Conservation (phyloP, 1,139 yeast species). For the Candida mesenterica region DNA sequence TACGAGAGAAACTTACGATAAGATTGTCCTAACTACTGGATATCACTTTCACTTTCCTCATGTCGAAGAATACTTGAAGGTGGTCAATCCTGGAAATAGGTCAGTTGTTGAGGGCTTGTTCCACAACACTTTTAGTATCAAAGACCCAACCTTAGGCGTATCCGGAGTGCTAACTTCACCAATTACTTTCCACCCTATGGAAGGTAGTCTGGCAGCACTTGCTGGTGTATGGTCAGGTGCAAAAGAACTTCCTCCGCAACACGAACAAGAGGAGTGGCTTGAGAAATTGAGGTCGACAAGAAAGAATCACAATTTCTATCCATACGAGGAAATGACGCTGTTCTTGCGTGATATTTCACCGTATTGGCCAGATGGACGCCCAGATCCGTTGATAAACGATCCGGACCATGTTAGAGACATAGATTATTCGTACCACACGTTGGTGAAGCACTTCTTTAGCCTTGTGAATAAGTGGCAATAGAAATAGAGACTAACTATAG, state of each 20-base stretch:
- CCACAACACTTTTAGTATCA: constrained; percentile 36
- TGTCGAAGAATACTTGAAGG: constrained; percentile 21
- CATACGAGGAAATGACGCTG: too few relatives aligned
- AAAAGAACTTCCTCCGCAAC: constrained; percentile 23
- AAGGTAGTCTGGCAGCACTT: constrained; percentile 42
- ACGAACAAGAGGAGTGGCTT: constrained; percentile 31
- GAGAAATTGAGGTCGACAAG: constrained; percentile 2
- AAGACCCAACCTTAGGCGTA: constrained; percentile 42
- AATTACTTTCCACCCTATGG: constrained; percentile 42
- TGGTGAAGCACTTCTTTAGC: too few relatives aligned
- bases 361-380: constrained; percentile 1
- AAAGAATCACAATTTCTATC: constrained; percentile 21
- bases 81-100: constrained; percentile 24
- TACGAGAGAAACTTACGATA: constrained; percentile 24
- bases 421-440: not conserved
- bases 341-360: not conserved
- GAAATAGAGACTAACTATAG: too few relatives aligned
- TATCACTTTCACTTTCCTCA: constrained; percentile 39
- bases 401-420: not conserved
- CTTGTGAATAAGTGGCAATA: too few relatives aligned
- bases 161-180: constrained; percentile 40
- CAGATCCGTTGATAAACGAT: not conserved
- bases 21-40: constrained; percentile 35
- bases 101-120: constrained; percentile 38
- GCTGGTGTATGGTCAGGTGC: constrained; percentile 48